A percentile compares a stretch with the other conserved stretches of the same genome.
Evolutionary conservation across 257 asterid species (phyloP).

Genomic region (Solanum virginianum): DNA sequence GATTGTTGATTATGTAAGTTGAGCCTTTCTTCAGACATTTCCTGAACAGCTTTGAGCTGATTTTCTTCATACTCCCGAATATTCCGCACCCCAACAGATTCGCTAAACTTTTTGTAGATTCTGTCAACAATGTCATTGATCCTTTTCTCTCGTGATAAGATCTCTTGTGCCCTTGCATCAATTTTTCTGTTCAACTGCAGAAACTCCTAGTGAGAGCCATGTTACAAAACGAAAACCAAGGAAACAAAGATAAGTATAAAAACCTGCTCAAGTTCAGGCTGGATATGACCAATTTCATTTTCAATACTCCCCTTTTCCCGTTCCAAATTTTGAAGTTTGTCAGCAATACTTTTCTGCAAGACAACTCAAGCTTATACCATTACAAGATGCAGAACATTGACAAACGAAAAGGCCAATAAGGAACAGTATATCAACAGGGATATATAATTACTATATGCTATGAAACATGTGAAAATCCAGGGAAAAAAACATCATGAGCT

Average conservation of each 20-base stretch:
- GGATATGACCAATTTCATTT: slow-evolving; percentile 57
- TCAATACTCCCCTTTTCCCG: slow-evolving; percentile 66
- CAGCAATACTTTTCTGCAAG: slow-evolving; percentile 82
- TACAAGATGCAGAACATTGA: background rate
- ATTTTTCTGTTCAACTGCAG: slow-evolving; percentile 66
- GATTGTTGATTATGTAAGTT: slow-evolving; percentile 88
- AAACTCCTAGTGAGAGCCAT: background rate
- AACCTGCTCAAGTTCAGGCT: slow-evolving; percentile 80
- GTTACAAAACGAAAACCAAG: background rate
- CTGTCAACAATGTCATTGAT: slow-evolving; percentile 82
- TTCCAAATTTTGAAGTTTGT: slow-evolving; percentile 66
- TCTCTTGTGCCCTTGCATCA: slow-evolving; percentile 38
- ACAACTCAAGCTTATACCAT: background rate
- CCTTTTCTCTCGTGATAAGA: slow-evolving; percentile 43
- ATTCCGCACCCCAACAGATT: slow-evolving; percentile 86
- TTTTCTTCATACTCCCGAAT: slow-evolving; percentile 97
- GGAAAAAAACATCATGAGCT: background rate
- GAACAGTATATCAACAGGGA: background rate
- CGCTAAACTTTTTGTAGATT: slow-evolving; percentile 78
- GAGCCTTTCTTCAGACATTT: slow-evolving; percentile 79
- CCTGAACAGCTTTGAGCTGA: slow-evolving; percentile 85
- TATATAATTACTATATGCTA: background rate
- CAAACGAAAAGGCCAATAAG: background rate
- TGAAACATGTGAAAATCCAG: background rate
- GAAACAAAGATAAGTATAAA: slow-evolving; percentile 2